phyloP scores from a whole-genome alignment of 2,329 filamentous ascomycete genomes.

The Calycina marina region DNA sequence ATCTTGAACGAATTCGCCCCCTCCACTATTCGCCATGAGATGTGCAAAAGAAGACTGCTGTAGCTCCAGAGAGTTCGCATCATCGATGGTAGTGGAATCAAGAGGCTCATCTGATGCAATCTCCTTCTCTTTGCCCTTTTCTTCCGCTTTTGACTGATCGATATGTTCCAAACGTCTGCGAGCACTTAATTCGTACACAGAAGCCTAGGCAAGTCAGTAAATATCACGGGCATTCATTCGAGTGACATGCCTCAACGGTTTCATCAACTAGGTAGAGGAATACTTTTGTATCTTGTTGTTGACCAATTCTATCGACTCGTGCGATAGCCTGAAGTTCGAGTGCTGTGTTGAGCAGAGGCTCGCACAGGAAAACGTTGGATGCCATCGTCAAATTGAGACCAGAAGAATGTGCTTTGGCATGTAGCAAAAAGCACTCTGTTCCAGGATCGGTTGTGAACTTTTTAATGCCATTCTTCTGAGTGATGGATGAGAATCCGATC shows the following conservation, averaged over 20 bases:
- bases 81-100: conserved; percentile 52
- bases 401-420: conserved; percentile 76
- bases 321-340: conserved; percentile 92
- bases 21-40: conserved; percentile 55
- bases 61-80: conserved; percentile 72
- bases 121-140: conserved; percentile 24
- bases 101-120: conserved; percentile 4
- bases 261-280: conserved; percentile 90
- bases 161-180: conserved; percentile 71
- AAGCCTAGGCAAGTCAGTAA: no score
- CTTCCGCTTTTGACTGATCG: conserved; percentile 26
- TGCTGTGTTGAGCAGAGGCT: conserved; percentile 84
- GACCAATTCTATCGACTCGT: conserved; percentile 87
- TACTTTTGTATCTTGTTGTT: conserved; percentile 74
- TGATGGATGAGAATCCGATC: conserved; percentile 61
- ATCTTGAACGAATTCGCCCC: conserved; percentile 66
- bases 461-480: conserved; percentile 51
- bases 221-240: no score
- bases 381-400: conserved; percentile 88
- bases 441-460: conserved; percentile 62
- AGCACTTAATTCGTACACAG: conserved; percentile 84
- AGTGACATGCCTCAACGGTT: conserved; percentile 85
- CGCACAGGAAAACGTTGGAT: conserved; percentile 86
- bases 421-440: conserved; percentile 73
- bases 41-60: conserved; percentile 56